These are phyloP conservation scores for Russula sp. DNA, from an alignment of 768 basidiomycete genomes.

Conservation along the genomic window DNA sequence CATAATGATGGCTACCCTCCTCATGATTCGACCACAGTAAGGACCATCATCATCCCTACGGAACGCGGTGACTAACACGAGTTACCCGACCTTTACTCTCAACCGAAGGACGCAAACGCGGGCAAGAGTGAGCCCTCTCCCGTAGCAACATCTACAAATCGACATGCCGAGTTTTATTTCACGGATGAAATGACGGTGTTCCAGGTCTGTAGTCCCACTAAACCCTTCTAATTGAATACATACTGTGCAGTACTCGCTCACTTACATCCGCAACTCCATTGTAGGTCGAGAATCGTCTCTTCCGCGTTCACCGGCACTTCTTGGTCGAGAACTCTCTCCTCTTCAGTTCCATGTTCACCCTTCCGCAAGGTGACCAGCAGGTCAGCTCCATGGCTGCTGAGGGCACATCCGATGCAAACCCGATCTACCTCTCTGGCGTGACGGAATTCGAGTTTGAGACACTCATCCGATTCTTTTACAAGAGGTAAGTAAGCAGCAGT, in stretches of 20 bases:
- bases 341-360: conserved; percentile 21
- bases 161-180: conserved; percentile 27
- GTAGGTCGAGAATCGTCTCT: conserved; percentile 23
- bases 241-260: background rate
- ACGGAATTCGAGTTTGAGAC: conserved; percentile 26
- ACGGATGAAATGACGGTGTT: conserved; percentile 27
- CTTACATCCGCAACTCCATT: background rate
- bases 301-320: conserved; percentile 26
- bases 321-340: conserved; percentile 22
- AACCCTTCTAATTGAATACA: background rate
- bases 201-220: conserved; percentile 14
- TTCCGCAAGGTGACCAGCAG: background rate
- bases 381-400: conserved; percentile 1
- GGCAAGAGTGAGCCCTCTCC: conserved; percentile 6
- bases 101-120: conserved; percentile 11
- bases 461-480: conserved; percentile 22
- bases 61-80: background rate
- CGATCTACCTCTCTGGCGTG: conserved; percentile 20
- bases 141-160: background rate
- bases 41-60: background rate
- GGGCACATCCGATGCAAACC: conserved; percentile 17
- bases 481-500: conserved; percentile 3
- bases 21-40: conserved; percentile 10
- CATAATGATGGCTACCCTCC: conserved; percentile 11
- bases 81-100: background rate